Evolutionary conservation across 192 early-diverging fungal species (phyloP), one percentile per base, ranked within the genome.

Genomic region (Podila verticillata): DNA sequence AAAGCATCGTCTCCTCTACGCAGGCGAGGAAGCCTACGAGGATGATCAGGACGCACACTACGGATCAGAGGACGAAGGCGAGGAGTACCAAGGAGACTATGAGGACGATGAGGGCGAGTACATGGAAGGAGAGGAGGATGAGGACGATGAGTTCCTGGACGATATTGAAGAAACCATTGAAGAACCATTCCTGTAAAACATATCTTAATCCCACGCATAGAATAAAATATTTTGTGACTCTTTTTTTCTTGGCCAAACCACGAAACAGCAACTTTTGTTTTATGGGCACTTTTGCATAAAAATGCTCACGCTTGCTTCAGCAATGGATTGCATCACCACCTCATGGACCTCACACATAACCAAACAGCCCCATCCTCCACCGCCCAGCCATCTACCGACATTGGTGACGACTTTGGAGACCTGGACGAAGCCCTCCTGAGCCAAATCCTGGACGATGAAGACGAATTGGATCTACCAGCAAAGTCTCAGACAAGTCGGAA

Each of bases 61-160:
- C n/a, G 78, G 82, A 44, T 63, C 83, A 31, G 70, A 80, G 59
- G 82, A 82, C 22, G 71, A 72, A 31, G 85, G 82, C 10, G 80
- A 73, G 47, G 72, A 80, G 13, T 54, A 54, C 51, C 51, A 54
- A 6, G 51, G 51, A 4, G 51, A 54, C 22, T 54, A 54, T 26
- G 51, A 54, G 51, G 71, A 83, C 28, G 75, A 51, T 30, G 63
- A 72, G 26, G 61, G 35, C n/a, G 66, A 70, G 15, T 54, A 54
- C 24, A 54, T 54, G 51, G 51, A 54, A 5, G 51, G 51, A 8
- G 51, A 54, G 6, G 72, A 74, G 5, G 72, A 75, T 4, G 80
- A 75, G 24, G 74, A 77, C 20, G 75, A 79, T 54, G 75, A 79
- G 48, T 79, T 57, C 35, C 44, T 79, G 35, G 75, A 79, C 29